These are phyloP conservation scores for Nakaseomyces sp. DNA, from an alignment of 1,139 yeast genomes.

Conservation along the genomic window DNA sequence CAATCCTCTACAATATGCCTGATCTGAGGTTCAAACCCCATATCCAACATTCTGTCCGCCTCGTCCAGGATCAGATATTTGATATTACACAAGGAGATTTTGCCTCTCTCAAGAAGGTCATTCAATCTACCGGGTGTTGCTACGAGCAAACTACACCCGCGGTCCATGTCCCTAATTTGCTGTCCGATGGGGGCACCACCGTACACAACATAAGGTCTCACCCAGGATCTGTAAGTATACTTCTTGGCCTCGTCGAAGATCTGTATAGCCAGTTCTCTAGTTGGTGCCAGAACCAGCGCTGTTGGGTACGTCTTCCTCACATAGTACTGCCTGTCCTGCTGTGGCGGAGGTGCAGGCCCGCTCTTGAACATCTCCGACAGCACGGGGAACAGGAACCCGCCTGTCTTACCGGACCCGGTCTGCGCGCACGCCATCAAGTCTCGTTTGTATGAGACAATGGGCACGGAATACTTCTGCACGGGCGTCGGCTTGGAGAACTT, in stretches of 20 bases:
- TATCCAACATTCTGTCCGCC: slow-evolving; percentile 99
- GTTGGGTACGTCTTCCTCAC: slow-evolving; percentile 85
- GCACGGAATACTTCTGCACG: slow-evolving; percentile 95
- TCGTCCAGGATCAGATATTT: slow-evolving; percentile 92
- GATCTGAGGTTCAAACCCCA: slow-evolving; percentile 99
- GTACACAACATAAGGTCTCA: slow-evolving; percentile 87
- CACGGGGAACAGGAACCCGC: slow-evolving; percentile 97
- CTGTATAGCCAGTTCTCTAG: slow-evolving; percentile 96
- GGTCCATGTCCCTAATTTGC: slow-evolving; percentile 80
- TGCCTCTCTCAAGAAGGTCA: slow-evolving; percentile 89
- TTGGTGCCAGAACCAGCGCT: slow-evolving; percentile 90
- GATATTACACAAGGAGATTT: slow-evolving; percentile 78
- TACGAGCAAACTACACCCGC: slow-evolving; percentile 89
- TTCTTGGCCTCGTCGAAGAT: slow-evolving; percentile 91
- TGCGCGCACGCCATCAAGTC: slow-evolving; percentile 99
- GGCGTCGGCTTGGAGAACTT: slow-evolving; percentile 94
- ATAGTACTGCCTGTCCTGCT: slow-evolving; percentile 31
- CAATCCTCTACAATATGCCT: slow-evolving; percentile 94
- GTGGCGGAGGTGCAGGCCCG: slow-evolving; percentile 70
- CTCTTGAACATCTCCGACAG: slow-evolving; percentile 76
- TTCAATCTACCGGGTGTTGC: slow-evolving; percentile 99
- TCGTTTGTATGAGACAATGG: slow-evolving; percentile 88
- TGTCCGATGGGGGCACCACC: slow-evolving; percentile 93
- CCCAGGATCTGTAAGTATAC: slow-evolving; percentile 97
- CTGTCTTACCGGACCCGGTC: slow-evolving; percentile 99